phyloP scores from a whole-genome alignment of 768 basidiomycete genomes.

The Leccinum broughii region DNA sequence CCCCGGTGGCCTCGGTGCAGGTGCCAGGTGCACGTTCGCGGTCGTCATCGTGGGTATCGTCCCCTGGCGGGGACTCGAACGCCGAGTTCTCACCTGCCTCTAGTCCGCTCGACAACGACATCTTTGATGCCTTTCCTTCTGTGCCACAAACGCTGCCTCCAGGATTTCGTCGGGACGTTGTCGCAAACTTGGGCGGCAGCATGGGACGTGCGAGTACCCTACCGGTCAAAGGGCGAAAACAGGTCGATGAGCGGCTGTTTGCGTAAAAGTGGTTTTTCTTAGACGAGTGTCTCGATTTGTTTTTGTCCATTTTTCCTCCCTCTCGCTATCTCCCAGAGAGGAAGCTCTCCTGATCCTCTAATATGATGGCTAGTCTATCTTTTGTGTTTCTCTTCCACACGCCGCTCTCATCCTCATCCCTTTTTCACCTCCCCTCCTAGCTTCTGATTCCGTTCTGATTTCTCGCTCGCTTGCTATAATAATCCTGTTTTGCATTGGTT shows the following conservation, averaged over 20 bases:
- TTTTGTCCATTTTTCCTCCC: neutral
- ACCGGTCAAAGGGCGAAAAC: slow-evolving; percentile 29
- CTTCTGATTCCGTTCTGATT: neutral
- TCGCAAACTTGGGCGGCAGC: slow-evolving; percentile 3
- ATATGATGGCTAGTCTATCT: slow-evolving; percentile 16
- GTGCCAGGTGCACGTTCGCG: neutral
- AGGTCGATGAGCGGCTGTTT: slow-evolving; percentile 23
- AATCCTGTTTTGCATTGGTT: slow-evolving; percentile 22
- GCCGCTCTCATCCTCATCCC: neutral
- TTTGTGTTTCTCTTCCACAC: slow-evolving; percentile 1
- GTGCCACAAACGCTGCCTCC: slow-evolving; percentile 56
- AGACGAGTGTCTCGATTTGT: slow-evolving; percentile 8
- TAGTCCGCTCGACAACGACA: slow-evolving; percentile 50
- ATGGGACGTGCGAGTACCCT: slow-evolving; percentile 28
- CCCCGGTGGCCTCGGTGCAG: neutral
- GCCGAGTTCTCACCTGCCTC: slow-evolving; percentile 40
- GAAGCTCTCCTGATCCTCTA: neutral
- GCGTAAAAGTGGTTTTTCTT: slow-evolving; percentile 14
- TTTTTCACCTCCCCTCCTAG: neutral
- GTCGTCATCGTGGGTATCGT: slow-evolving; percentile 45
- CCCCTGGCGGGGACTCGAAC: slow-evolving; percentile 40
- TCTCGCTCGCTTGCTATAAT: slow-evolving; percentile 15
- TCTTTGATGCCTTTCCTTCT: slow-evolving; percentile 73
- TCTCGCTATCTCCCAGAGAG: neutral
- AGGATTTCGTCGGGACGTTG: slow-evolving; percentile 20